Evolutionary conservation across 2,329 filamentous ascomycete genomes (phyloP), one percentile per base, ranked within the genome.

Genomic region (Domatiomyces catenatus): DNA sequence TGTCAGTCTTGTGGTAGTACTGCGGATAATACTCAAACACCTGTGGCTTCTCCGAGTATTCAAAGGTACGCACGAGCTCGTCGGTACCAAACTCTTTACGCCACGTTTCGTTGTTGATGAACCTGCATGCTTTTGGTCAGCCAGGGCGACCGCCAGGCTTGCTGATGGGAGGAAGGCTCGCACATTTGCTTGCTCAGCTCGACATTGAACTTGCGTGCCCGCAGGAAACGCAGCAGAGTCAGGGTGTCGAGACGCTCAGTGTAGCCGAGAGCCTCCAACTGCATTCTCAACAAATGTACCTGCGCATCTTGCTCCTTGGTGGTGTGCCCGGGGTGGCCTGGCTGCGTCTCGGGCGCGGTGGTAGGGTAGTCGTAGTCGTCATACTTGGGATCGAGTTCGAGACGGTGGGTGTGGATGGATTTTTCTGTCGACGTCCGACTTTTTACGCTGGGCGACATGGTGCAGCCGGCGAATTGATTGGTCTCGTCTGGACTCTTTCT

Each of bases 281-380:
- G 76, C 69, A 79, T 72, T 56, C 92, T 82, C 66, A 98, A 75
- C 75, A 95, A 86, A 64, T 80, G 72, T 46, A 96, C 83, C 71
- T 90, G 83, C 49, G 87, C 88, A 77, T 94, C 84, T 73, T 96
- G 88, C 67, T 85, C 78, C 52, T 80, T 75, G 50, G 83, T 92
- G 62, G 93, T 84, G 69, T 93, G 80, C 65, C 92, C 92, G 55
- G 90, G 83, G 68, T 95, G 88, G 58, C 92, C 92, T 61, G 74
- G 72, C 64, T 82, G 78, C 46, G 76, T 67, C 59, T 79, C 78
- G 50, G 84, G 78, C 46, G 86, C 80, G 56, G 78, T 83, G 57
- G 82, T 86, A 56, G 92, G 92, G 74, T 79, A 96, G 70, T 95
- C 89, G 70, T 92, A 96, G 74, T 93, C 69, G 72, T 96, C 92